Evolutionary conservation across 768 basidiomycete species (phyloP).

Genomic region (Pluteus cervinus): DNA sequence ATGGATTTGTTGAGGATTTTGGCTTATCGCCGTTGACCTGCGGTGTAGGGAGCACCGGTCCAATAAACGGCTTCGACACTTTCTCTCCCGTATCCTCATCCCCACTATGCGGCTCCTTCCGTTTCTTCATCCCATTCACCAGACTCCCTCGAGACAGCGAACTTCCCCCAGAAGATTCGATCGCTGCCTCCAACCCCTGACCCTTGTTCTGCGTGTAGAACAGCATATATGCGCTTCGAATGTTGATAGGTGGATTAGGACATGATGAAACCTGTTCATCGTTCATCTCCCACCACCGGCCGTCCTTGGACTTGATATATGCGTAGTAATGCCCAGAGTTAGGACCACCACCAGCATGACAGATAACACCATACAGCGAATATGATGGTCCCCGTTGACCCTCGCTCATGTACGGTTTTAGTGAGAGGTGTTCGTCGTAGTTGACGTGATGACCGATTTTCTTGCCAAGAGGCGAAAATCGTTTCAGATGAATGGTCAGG

Average conservation of each 20-base stretch:
- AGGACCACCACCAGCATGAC: constrained; percentile 87
- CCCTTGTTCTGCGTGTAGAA: constrained; percentile 87
- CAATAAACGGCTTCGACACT: constrained; percentile 50
- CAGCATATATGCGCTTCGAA: constrained; percentile 86
- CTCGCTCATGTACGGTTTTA: constrained; percentile 81
- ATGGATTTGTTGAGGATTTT: constrained; percentile 11
- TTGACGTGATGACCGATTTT: constrained; percentile 75
- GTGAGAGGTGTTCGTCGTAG: constrained; percentile 71
- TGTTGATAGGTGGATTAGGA: constrained; percentile 41
- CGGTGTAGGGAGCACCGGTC: constrained; percentile 48
- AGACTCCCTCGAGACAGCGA: constrained; percentile 27
- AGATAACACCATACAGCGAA: constrained; percentile 86
- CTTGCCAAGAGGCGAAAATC: constrained; percentile 85
- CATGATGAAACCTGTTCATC: constrained; percentile 65
- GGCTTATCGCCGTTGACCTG: constrained; percentile 2
- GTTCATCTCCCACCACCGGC: constrained; percentile 90
- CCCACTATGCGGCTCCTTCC: constrained; percentile 33
- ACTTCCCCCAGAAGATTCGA: constrained; percentile 26
- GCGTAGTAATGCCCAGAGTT: constrained; percentile 96
- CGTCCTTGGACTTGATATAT: constrained; percentile 63
- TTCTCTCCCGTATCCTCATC: constrained; percentile 47
- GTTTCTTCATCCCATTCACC: constrained; percentile 46
- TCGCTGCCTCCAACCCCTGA: constrained; percentile 61
- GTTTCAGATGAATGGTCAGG: constrained; percentile 90
- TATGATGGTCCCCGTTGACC: constrained; percentile 74